phyloP scores from a whole-genome alignment of 73 alveolate genomes.

The Paramecium sexaurelia region DNA sequence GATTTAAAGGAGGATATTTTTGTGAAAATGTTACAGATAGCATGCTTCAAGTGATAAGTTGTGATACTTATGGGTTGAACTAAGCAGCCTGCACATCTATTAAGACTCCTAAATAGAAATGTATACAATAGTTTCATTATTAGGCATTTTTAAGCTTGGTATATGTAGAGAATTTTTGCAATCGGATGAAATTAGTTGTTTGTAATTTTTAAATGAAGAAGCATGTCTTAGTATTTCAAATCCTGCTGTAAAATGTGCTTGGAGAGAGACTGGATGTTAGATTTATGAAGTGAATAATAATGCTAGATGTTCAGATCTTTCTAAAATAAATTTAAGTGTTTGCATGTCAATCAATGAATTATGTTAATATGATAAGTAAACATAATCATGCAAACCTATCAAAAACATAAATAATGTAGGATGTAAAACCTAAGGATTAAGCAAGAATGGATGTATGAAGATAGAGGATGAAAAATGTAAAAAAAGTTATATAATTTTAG shows the following conservation, averaged over 20 bases:
- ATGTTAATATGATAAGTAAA: not conserved
- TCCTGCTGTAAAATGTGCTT: not conserved
- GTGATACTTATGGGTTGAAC: not conserved
- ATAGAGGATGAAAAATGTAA: not conserved
- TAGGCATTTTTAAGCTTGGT: not conserved
- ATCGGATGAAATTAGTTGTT: not conserved
- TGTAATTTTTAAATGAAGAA: not conserved
- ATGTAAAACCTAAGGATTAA: not conserved
- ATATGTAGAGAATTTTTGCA: not conserved
- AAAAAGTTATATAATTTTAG: not conserved
- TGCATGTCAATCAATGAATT: not conserved
- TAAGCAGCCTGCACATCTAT: not conserved
- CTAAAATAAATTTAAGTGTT: not conserved
- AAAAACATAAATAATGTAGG: not conserved
- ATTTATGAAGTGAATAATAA: not conserved
- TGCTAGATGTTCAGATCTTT: not conserved
- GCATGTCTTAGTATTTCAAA: not conserved
- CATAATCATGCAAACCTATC: not conserved
- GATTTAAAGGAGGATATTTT: not conserved
- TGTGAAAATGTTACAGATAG: not conserved
- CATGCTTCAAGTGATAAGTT: not conserved
- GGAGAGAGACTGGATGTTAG: conserved; percentile 1
- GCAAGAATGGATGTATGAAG: not conserved
- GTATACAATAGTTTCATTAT: not conserved
- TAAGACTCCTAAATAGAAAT: not conserved